A percentile compares a stretch with the other conserved stretches of the same genome.
Evolutionary conservation across 139 green algal genomes (phyloP).

Genomic region (Picochlorum sp.): DNA sequence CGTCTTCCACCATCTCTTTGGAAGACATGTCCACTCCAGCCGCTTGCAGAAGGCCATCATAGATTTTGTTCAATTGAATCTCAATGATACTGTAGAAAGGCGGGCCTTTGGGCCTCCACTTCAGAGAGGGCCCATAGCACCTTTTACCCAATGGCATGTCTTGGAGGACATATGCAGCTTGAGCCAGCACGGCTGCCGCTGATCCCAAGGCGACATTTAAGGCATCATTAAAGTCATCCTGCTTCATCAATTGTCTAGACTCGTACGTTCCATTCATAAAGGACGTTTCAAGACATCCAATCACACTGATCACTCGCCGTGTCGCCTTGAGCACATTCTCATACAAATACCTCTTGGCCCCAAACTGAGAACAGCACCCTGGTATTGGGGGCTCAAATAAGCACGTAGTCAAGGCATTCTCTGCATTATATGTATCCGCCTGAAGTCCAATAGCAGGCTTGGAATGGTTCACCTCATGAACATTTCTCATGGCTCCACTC

Average conservation of each 20-base stretch:
- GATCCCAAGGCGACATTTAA: too few species aligned
- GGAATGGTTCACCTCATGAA: neutral
- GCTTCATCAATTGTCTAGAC: neutral
- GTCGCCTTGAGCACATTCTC: neutral
- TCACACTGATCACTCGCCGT: neutral
- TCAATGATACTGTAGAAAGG: too few species aligned
- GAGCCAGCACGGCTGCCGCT: too few species aligned
- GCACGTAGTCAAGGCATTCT: neutral
- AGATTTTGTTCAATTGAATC: too few species aligned
- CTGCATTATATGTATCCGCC: neutral
- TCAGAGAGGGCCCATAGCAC: too few species aligned
- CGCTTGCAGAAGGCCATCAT: too few species aligned
- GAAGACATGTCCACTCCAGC: too few species aligned
- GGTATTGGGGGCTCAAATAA: neutral
- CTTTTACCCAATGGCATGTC: too few species aligned
- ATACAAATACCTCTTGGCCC: neutral
- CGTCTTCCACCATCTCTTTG: too few species aligned
- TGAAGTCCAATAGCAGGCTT: neutral
- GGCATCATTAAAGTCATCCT: neutral
- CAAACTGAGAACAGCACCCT: neutral
- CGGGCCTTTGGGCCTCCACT: too few species aligned
- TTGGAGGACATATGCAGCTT: too few species aligned
- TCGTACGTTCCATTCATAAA: neutral
- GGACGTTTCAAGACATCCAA: neutral
- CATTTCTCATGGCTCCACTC: neutral